A percentile compares a stretch with the other conserved stretches of the same genome.
Evolutionary conservation across 1,139 yeast species (phyloP).

Genomic region (Blastobotrys apis): DNA sequence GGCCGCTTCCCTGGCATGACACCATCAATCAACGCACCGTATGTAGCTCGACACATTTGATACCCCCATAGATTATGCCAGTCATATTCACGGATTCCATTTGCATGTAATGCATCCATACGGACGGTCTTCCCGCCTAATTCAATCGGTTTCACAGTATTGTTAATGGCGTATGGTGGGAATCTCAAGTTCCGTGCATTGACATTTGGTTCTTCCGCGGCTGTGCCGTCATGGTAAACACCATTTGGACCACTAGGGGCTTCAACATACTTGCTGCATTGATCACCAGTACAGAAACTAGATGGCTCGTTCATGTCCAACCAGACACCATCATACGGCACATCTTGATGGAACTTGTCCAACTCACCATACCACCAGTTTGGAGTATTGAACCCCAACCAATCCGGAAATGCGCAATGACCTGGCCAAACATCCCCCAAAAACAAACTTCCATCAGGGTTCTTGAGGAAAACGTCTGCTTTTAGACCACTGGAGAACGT

Average conservation of each 20-base stretch:
- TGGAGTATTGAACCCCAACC: slow-evolving; percentile 30
- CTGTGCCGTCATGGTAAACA: slow-evolving; percentile 24
- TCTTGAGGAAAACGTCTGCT: slow-evolving; percentile 33
- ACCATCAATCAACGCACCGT: slow-evolving; percentile 11
- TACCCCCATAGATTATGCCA: slow-evolving; percentile 22
- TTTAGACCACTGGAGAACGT: slow-evolving; percentile 33
- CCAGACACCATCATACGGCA: slow-evolving; percentile 39
- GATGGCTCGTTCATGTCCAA: slow-evolving; percentile 40
- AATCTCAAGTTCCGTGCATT: slow-evolving; percentile 35
- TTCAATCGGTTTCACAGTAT: slow-evolving; percentile 22
- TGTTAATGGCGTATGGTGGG: slow-evolving; percentile 37
- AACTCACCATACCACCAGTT: slow-evolving; percentile 33
- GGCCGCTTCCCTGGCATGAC: slow-evolving; percentile 21
- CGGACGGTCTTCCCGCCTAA: slow-evolving; percentile 34
- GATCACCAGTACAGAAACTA: slow-evolving; percentile 34
- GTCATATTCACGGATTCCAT: slow-evolving; percentile 36
- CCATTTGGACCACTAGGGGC: slow-evolving; percentile 18
- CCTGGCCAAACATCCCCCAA: slow-evolving; percentile 27
- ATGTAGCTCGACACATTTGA: slow-evolving; percentile 17
- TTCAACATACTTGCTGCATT: slow-evolving; percentile 28
- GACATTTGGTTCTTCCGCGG: slow-evolving; percentile 29
- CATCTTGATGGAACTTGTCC: slow-evolving; percentile 27
- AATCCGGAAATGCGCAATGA: slow-evolving; percentile 39
- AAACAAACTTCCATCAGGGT: slow-evolving; percentile 26
- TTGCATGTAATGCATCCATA: slow-evolving; percentile 36